Evolutionary conservation across 495 filamentous ascomycete species (phyloP), one percentile per base, ranked within the genome.

Genomic region (Podospora fimiseda): DNA sequence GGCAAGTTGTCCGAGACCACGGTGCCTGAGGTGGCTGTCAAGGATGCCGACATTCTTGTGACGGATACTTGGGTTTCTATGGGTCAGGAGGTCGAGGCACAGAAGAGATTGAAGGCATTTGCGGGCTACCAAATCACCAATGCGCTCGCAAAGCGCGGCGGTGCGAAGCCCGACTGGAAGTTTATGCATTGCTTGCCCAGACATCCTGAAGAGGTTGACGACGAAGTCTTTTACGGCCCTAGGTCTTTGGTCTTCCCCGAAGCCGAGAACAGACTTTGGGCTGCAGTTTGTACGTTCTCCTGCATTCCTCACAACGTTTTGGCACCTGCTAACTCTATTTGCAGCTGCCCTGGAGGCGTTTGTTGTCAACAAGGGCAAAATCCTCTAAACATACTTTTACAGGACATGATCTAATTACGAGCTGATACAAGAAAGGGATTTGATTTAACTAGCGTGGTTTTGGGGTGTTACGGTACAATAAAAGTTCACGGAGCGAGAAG

Each of bases 151-250:
- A 76, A 84, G 70, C 77, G 83, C 41, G 93, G 92, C 38, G 89
- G 89, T 24, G 93, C 93, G 11, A 94, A 94, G 65, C 76, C 85
- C 27, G 76, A 78, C 53, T 98, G 93, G 93, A 90, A 88, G 71
- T 98, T 97, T 63, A 96, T 98, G 93, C 93, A 98, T 76, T 98
- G 93, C 65, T 69, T 98, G 47, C 93, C 93, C n/a, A 80, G 93
- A 47, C 90, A 98, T 60, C 81, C 78, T 0, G 92, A 98, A 71
- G 93, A 98, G 72, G 93, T 97, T 8, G 83, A 80, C 49, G 91
- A 98, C 66, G 90, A 89, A 60, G 91, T 98, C 1, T 95, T 97
- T 64, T 96, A 97, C 64, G 81, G 86, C 30, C 69, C 74, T 0
- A 78, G 85, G 58, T 90, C 84, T 24, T 70, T 98, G 46, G 93